A percentile compares a stretch with the other conserved stretches of the same genome.
Evolutionary conservation across 1,284 basidiomycete species (phyloP).

Genomic region (Ustilago lituana): DNA sequence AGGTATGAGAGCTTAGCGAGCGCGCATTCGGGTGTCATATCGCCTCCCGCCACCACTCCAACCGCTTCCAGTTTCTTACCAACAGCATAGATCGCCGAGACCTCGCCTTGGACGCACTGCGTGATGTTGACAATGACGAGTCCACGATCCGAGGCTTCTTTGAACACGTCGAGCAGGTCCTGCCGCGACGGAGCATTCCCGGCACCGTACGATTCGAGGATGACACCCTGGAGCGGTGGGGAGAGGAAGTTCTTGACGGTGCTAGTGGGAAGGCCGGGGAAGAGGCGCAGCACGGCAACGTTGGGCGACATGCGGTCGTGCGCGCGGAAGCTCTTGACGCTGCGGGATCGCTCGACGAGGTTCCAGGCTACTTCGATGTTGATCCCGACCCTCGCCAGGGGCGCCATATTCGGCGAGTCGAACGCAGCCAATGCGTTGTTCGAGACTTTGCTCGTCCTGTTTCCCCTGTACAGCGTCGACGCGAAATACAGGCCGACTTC

Average conservation of each 20-base stretch:
- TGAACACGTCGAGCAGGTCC: constrained; percentile 72
- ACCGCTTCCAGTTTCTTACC: constrained; percentile 75
- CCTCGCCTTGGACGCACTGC: constrained; percentile 77
- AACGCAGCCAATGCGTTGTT: constrained; percentile 88
- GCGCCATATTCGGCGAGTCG: constrained; percentile 82
- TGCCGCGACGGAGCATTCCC: constrained; percentile 71
- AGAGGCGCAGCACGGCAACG: constrained; percentile 72
- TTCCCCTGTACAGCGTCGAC: constrained; percentile 84
- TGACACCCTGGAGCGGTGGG: constrained; percentile 70
- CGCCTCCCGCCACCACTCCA: constrained; percentile 68
- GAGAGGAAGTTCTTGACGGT: constrained; percentile 61
- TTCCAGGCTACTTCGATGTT: constrained; percentile 72
- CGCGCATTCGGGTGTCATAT: constrained; percentile 96
- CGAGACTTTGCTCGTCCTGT: constrained; percentile 79
- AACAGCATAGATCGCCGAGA: constrained; percentile 75
- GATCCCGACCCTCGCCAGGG: constrained; percentile 85
- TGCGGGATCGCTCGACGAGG: constrained; percentile 75
- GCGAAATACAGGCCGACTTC: constrained; percentile 84
- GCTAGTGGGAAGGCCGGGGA: constrained; percentile 77
- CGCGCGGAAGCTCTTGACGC: constrained; percentile 78
- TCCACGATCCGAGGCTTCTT: constrained; percentile 81
- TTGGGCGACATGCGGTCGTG: constrained; percentile 72
- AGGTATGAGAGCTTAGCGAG: constrained; percentile 88
- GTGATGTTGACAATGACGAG: constrained; percentile 89
- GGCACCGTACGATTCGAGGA: constrained; percentile 88